A percentile compares a stretch with the other conserved stretches of the same genome.
Conservation (phyloP, 371 early-diverging fungal species). For the Catenaria anguillulae region DNA sequence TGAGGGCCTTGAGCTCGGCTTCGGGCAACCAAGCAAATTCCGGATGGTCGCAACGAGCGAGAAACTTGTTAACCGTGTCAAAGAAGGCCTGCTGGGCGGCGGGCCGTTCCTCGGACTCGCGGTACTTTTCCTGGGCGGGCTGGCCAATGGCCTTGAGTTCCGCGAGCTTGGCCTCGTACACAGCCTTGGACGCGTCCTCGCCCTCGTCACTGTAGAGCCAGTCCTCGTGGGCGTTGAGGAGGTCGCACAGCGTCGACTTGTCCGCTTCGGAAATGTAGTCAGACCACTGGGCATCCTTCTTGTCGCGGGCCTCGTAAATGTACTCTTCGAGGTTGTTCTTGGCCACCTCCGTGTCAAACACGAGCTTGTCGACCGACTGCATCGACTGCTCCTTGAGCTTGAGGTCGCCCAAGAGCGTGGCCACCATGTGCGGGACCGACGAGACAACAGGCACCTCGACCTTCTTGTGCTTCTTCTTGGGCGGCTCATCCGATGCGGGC, state of each 20-base stretch:
- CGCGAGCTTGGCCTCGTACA: conserved; percentile 66
- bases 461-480: conserved; percentile 78
- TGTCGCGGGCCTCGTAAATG: conserved; percentile 88
- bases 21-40: conserved; percentile 74
- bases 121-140: conserved; percentile 64
- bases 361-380: conserved; percentile 68
- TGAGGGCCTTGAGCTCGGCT: conserved; percentile 69
- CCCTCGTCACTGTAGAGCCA: conserved; percentile 93
- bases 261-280: conserved; percentile 57
- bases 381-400: conserved; percentile 71
- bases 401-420: conserved; percentile 40
- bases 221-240: conserved; percentile 70
- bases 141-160: conserved; percentile 59
- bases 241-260: conserved; percentile 49
- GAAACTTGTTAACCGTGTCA: conserved; percentile 53
- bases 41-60: conserved; percentile 41
- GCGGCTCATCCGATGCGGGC: conserved; percentile 12
- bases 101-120: conserved; percentile 74
- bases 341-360: conserved; percentile 81
- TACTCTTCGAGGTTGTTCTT: conserved; percentile 95
- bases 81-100: conserved; percentile 61
- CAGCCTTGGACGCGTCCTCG: conserved; percentile 77
- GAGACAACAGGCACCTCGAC: conserved; percentile 61
- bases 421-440: conserved; percentile 40
- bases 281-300: conserved; percentile 57